Evolutionary conservation across 202 grass and related monocot species (phyloP).

Genomic region (Thinopyrum obtusiflorum): DNA sequence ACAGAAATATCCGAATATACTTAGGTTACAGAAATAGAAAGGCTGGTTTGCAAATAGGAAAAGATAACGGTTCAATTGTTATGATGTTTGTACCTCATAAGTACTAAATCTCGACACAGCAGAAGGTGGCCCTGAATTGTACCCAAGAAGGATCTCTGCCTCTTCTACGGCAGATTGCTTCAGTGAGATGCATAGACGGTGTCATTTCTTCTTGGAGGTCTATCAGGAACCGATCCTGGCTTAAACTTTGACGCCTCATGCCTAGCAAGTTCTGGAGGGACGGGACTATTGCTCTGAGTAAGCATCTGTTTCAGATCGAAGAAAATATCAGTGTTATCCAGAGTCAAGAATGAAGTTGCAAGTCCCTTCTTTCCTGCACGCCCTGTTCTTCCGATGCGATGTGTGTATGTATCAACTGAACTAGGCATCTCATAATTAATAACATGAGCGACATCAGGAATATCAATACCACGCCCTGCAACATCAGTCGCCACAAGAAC

Average conservation of each 20-base stretch:
- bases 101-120: slow-evolving; percentile 35
- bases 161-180: slow-evolving; percentile 15
- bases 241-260: slow-evolving; percentile 94
- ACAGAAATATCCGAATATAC: background rate
- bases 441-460: slow-evolving; percentile 92
- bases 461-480: slow-evolving; percentile 95
- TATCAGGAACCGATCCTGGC: slow-evolving; percentile 74
- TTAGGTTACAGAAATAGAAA: slow-evolving; percentile 17
- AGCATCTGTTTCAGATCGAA: slow-evolving; percentile 99
- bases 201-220: slow-evolving; percentile 81
- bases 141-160: background rate
- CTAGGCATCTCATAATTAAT: slow-evolving; percentile 93
- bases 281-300: slow-evolving; percentile 84
- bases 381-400: slow-evolving; percentile 90
- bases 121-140: background rate
- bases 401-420: slow-evolving; percentile 84
- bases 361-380: slow-evolving; percentile 90
- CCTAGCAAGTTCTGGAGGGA: slow-evolving; percentile 91
- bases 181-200: slow-evolving; percentile 56
- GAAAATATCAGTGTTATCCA: slow-evolving; percentile 81
- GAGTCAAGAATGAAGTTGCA: slow-evolving; percentile 87
- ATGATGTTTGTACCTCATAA: slow-evolving; percentile 38
- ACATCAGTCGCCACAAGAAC: slow-evolving; percentile 97
- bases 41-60: background rate
- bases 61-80: slow-evolving; percentile 10